A percentile compares a stretch with the other conserved stretches of the same genome.
phyloP scores from a whole-genome alignment of 2,329 filamentous ascomycete genomes.

The Hortaea sp. region DNA sequence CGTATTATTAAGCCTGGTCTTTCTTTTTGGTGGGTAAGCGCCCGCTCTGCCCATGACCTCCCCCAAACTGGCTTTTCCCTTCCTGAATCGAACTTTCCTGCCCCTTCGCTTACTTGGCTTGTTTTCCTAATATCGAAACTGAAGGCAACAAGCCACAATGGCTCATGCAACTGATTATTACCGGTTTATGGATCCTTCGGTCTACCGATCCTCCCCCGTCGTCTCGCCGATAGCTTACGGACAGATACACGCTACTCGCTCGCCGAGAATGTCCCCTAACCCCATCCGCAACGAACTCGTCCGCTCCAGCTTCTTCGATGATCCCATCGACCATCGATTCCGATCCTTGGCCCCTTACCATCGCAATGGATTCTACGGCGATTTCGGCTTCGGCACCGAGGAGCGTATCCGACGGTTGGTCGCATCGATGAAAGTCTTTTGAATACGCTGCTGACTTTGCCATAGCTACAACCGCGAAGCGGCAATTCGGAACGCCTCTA shows the following conservation, averaged over 20 bases:
- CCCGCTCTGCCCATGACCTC: too few relatives aligned
- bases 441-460: too few relatives aligned
- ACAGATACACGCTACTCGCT: not conserved
- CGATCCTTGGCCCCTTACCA: slow-evolving; percentile 1
- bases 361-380: slow-evolving; percentile 1
- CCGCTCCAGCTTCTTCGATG: not conserved
- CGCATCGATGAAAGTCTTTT: too few relatives aligned
- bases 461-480: slow-evolving; percentile 14
- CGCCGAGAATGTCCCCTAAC: not conserved
- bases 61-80: too few relatives aligned
- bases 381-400: slow-evolving; percentile 2
- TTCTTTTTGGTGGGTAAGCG: too few relatives aligned
- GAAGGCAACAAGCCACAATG: too few relatives aligned
- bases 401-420: slow-evolving; percentile 7
- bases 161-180: too few relatives aligned
- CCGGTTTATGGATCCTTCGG: slow-evolving; percentile 10
- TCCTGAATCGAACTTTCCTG: too few relatives aligned
- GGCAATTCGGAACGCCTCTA: slow-evolving; percentile 19
- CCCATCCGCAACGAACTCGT: not conserved
- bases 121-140: too few relatives aligned
- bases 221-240: not conserved
- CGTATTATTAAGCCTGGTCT: too few relatives aligned
- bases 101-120: too few relatives aligned
- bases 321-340: not conserved
- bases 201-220: slow-evolving; percentile 10